Percentiles rank a stretch among this genome's conserved stretches.
Evolutionary conservation across 164 flowering plant species (phyloP).

Genomic region (Vitis riparia): DNA sequence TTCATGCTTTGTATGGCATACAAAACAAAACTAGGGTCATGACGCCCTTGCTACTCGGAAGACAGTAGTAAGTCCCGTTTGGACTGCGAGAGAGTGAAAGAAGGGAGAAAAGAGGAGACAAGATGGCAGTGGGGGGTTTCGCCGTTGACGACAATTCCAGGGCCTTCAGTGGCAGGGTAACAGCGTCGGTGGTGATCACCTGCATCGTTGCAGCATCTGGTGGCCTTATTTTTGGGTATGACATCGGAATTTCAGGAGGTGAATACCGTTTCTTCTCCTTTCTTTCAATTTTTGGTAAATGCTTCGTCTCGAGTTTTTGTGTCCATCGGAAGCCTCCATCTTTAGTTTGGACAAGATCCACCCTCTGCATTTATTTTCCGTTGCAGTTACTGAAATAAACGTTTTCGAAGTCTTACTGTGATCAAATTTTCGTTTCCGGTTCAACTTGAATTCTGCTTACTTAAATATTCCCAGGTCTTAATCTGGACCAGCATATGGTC

Average conservation of each 20-base stretch:
- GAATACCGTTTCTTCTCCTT: neutral
- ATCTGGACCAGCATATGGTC: too few relatives aligned
- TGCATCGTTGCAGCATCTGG: conserved; percentile 59
- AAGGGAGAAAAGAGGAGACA: neutral
- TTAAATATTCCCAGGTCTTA: too few relatives aligned
- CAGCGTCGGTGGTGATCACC: conserved; percentile 46
- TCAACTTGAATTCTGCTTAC: too few relatives aligned
- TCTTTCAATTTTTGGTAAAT: neutral
- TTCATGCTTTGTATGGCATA: too few relatives aligned
- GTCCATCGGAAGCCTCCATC: too few relatives aligned
- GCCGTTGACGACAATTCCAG: conserved; percentile 15
- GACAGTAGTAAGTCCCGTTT: neutral
- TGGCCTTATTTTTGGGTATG: conserved; percentile 61
- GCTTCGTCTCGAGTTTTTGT: neutral
- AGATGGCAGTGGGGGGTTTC: conserved; percentile 38
- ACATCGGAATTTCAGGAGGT: conserved; percentile 68
- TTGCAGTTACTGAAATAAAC: too few relatives aligned
- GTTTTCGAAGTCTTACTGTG: too few relatives aligned
- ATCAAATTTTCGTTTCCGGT: too few relatives aligned
- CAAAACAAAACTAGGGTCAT: too few relatives aligned
- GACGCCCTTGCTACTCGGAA: neutral
- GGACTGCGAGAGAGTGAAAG: neutral
- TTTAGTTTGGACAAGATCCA: too few relatives aligned
- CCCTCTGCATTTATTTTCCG: too few relatives aligned
- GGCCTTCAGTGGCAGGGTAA: conserved; percentile 23